Evolutionary conservation across 495 filamentous ascomycete species (phyloP), one percentile per base, ranked within the genome.

Genomic region (Podospora anserina): DNA sequence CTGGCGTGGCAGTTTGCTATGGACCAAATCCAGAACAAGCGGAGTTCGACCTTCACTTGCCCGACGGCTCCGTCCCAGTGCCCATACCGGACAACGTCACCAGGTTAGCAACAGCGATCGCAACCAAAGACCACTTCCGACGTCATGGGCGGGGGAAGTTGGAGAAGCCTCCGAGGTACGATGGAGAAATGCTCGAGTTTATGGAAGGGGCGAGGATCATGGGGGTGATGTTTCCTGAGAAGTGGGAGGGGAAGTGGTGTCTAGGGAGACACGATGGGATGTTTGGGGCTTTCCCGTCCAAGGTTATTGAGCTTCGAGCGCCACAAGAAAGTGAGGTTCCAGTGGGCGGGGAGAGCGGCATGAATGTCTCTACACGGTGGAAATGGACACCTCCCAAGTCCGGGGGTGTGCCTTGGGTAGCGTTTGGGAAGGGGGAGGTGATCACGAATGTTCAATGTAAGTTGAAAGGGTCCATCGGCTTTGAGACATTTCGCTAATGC

Each of bases 241-340:
- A 76, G 57, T 84, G 80, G 76, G 74, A 73, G 9, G 81, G 82
- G 5, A 77, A 79, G 64, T 84, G 79, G 78, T 80, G 79, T 44
- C 68, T 78, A 1, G 81, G 82, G 18, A 76, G 82, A 68, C 82
- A 84, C 56, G 82, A 85, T 58, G 82, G 82, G 26, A 67, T 67
- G 59, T 76, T 76, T 65, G 82, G 82, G 6, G 69, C 74, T n/a
- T 82, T 84, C 68, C 79, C 79, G 23, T 71, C 76, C 39, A 78
- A 77, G 59, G 57, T 66, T n/a, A 68, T 84, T 54, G 68, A 73
- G 27, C 67, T 84, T 7, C 73, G 78, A 49, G 54, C 69, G 54
- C 80, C 82, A 16, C 67, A 59, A 16, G 71, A 70, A 44, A 68
- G 68, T 19, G 77, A 80, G 69, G 66, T 76, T 15, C 68, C 77